A percentile compares a stretch with the other conserved stretches of the same genome.
phyloP scores from a whole-genome alignment of 2,329 filamentous ascomycete genomes.

The Dactylellina drechsleri region DNA sequence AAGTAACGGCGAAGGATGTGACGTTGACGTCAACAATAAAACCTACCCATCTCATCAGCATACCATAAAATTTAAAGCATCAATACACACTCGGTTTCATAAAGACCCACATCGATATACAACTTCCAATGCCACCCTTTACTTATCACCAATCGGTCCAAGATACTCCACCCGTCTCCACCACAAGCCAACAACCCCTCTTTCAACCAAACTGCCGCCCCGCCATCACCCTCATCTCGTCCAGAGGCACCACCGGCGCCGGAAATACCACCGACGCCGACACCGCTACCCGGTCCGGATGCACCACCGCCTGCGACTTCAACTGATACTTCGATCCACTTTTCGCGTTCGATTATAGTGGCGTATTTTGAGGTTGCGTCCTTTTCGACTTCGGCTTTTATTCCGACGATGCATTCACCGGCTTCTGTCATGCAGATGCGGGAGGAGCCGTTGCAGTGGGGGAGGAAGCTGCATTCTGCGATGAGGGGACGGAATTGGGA shows the following conservation, averaged over 20 bases:
- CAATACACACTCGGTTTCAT: too few species aligned
- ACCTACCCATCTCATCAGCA: slow-evolving; percentile 69
- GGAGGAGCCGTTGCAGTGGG: slow-evolving; percentile 89
- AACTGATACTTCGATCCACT: slow-evolving; percentile 89
- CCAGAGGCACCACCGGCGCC: slow-evolving; percentile 56
- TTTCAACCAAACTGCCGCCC: slow-evolving; percentile 53
- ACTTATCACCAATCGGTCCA: slow-evolving; percentile 84
- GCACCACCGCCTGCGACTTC: slow-evolving; percentile 94
- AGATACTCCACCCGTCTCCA: slow-evolving; percentile 60
- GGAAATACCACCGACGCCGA: slow-evolving; percentile 47
- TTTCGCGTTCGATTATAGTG: slow-evolving; percentile 62
- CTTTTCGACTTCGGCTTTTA: slow-evolving; percentile 93
- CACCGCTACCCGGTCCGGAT: slow-evolving; percentile 66
- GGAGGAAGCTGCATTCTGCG: slow-evolving; percentile 89
- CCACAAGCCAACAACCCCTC: slow-evolving; percentile 47
- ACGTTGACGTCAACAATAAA: slow-evolving; percentile 89
- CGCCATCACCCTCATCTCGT: slow-evolving; percentile 50
- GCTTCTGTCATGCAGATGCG: slow-evolving; percentile 94
- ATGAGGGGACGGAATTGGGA: slow-evolving; percentile 90
- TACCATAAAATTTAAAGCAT: slow-evolving; percentile 38
- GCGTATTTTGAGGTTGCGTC: slow-evolving; percentile 63
- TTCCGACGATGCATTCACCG: slow-evolving; percentile 92
- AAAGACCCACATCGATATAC: slow-evolving; percentile 84
- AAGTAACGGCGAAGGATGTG: slow-evolving; percentile 86
- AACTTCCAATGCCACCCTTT: slow-evolving; percentile 93